Percentiles rank a stretch among this genome's conserved stretches.
Evolutionary conservation across 179 eudicot species (phyloP).

Genomic region (Beta macrorhiza): DNA sequence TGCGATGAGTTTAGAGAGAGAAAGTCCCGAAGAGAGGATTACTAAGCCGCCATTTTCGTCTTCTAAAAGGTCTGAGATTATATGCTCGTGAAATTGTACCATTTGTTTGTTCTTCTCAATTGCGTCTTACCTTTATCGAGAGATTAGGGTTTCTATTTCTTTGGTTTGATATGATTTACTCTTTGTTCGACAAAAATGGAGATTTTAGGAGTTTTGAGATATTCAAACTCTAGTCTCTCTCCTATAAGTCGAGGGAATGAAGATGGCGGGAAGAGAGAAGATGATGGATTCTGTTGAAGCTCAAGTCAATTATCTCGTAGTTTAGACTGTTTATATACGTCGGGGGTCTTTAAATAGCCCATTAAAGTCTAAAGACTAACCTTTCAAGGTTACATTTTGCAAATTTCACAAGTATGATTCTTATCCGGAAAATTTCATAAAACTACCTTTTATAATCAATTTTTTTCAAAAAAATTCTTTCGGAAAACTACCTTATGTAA

Average conservation of each 20-base stretch:
- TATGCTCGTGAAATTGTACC: conserved; percentile 80
- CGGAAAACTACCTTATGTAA: no score
- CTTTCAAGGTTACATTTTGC: no score
- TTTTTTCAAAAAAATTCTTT: no score
- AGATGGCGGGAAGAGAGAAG: conserved; percentile 20
- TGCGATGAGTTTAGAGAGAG: conserved; percentile 64
- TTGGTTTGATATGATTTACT: background rate
- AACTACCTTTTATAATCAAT: no score
- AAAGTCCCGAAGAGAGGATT: conserved; percentile 74
- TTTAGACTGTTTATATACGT: no score
- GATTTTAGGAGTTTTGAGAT: conserved; percentile 5
- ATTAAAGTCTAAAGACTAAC: no score
- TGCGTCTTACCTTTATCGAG: background rate
- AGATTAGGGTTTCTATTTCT: background rate
- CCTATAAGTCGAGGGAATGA: background rate
- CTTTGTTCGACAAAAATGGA: background rate
- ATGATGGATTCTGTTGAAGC: no score
- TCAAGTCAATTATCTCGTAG: no score
- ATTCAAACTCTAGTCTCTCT: background rate
- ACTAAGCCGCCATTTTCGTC: conserved; percentile 78
- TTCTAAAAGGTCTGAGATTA: conserved; percentile 73
- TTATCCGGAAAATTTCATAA: no score
- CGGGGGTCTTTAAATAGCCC: no score
- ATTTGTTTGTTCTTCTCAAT: conserved; percentile 25
- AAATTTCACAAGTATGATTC: no score